A percentile compares a stretch with the other conserved stretches of the same genome.
phyloP scores from a whole-genome alignment of 352 stramenopile species.

The Chrysophaeum taylorii region DNA sequence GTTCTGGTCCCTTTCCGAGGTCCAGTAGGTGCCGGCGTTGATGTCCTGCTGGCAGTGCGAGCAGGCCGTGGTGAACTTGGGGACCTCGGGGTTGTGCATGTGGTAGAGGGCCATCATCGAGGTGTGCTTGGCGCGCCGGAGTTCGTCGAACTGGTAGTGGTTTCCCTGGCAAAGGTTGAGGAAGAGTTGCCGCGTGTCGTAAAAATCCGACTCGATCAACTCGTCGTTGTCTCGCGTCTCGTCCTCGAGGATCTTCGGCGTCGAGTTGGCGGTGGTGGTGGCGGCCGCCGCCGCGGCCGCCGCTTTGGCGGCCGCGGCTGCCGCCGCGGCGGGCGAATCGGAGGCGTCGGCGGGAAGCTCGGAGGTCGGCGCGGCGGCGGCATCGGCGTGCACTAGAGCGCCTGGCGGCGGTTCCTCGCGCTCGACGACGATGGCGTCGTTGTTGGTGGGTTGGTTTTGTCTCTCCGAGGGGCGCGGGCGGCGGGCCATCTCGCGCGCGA shows the following conservation, averaged over 20 bases:
- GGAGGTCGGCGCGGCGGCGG: too few species aligned
- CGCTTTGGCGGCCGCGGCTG: too few species aligned
- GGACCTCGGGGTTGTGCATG: slow-evolving; percentile 90
- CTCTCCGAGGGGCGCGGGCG: background rate
- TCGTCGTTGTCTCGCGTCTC: slow-evolving; percentile 66
- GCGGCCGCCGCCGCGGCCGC: too few species aligned
- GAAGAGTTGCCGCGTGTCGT: slow-evolving; percentile 93
- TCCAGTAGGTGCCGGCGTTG: slow-evolving; percentile 82
- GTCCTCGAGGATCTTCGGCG: slow-evolving; percentile 51
- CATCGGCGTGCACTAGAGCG: too few species aligned
- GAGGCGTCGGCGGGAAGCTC: too few species aligned
- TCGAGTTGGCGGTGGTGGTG: too few species aligned
- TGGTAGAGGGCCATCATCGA: slow-evolving; percentile 99
- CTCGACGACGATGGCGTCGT: background rate
- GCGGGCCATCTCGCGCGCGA: slow-evolving; percentile 39
- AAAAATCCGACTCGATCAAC: slow-evolving; percentile 93
- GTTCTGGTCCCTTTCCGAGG: slow-evolving; percentile 85
- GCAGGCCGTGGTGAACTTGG: slow-evolving; percentile 93
- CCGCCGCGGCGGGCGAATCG: too few species aligned
- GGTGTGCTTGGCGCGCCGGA: slow-evolving; percentile 95
- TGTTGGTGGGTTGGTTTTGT: background rate
- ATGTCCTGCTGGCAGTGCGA: slow-evolving; percentile 83
- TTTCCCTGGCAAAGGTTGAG: slow-evolving; percentile 92
- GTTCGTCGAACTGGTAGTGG: slow-evolving; percentile 97
- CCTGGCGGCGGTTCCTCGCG: slow-evolving; percentile 18